Evolutionary conservation across 164 flowering plant genomes (phyloP), one percentile per base, ranked within the genome.

Genomic region (Umbilicus rupestris): DNA sequence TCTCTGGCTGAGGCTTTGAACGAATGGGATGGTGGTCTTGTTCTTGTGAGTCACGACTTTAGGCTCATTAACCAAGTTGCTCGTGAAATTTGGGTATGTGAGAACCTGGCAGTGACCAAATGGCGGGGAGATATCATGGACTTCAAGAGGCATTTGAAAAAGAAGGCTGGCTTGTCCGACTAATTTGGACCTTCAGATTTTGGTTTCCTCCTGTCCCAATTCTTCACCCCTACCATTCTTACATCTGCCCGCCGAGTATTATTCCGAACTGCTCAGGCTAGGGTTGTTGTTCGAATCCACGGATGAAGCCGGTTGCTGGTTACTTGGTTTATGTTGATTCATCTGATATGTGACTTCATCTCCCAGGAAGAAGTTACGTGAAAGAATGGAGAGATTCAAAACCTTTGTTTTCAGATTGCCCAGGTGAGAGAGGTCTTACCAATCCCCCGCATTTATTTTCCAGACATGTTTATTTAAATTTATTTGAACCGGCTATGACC

Each of bases 11-110:
- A 91, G 73, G 97, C 97, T 0, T 72, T 91, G 77, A 89, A 91
- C 35, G 97, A 91, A 73, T 91, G 96, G 96, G 96, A 89, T 69
- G 97, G 97, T 20, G 97, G 97, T 1, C 6, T 91, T 84, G 96
- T 91, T 46, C 90, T 91, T 31, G 97, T 91, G 31, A 91, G 97
- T 73, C 97, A 91, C 31, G 97, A 91, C 69, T 91, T 89, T 73
- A 81, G 97, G 83, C 87, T 91, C 39, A 91, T 91, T 57, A 91
- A 89, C 78, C 97, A 91, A 83, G 97, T 91, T 42, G 97, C 97
- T 7, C 71, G 84, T 20, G 96, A 91, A 86, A 91, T 91, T 39
- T 91, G 97, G 97, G 97, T 91, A 10, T 91, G 97, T 66, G 96
- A 85, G 69, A 86, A 91, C 59, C 90, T 79, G 72, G 52, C 87